These are phyloP conservation scores for Stemphylium beticola DNA, from an alignment of 2,329 filamentous ascomycete genomes.

Conservation along the genomic window DNA sequence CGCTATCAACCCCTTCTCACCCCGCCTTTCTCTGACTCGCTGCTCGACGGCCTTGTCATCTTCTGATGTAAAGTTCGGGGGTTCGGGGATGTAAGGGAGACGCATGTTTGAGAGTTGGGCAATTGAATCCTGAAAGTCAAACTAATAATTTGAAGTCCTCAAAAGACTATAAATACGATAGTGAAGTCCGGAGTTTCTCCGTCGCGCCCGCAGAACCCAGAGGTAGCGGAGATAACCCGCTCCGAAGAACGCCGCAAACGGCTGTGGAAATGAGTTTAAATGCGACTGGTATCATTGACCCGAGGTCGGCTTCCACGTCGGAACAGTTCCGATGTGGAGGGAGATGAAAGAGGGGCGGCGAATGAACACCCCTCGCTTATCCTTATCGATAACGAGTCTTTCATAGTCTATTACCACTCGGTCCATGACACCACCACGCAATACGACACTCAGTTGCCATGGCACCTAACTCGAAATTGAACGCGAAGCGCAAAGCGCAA, in stretches of 20 bases:
- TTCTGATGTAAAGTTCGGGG: constrained; percentile 53
- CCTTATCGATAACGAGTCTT: constrained; percentile 18
- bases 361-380: constrained; percentile 12
- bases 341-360: neutral
- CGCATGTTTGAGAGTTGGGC: constrained; percentile 52
- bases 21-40: constrained; percentile 59
- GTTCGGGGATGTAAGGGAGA: constrained; percentile 60
- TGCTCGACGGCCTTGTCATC: constrained; percentile 59
- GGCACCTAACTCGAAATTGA: constrained; percentile 22
- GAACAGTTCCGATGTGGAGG: constrained; percentile 15
- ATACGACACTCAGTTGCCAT: constrained; percentile 1
- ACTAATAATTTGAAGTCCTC: neutral
- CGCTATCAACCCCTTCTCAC: constrained; percentile 57
- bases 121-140: neutral
- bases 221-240: too few relatives aligned
- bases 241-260: too few relatives aligned
- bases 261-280: neutral
- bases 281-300: neutral
- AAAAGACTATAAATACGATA: neutral
- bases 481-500: constrained; percentile 23
- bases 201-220: too few relatives aligned
- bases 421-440: neutral
- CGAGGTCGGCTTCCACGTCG: constrained; percentile 7
- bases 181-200: too few relatives aligned
- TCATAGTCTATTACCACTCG: neutral